These are phyloP conservation scores for Diaporthe citri DNA, from an alignment of 2,329 filamentous ascomycete species.

Conservation along the genomic window DNA sequence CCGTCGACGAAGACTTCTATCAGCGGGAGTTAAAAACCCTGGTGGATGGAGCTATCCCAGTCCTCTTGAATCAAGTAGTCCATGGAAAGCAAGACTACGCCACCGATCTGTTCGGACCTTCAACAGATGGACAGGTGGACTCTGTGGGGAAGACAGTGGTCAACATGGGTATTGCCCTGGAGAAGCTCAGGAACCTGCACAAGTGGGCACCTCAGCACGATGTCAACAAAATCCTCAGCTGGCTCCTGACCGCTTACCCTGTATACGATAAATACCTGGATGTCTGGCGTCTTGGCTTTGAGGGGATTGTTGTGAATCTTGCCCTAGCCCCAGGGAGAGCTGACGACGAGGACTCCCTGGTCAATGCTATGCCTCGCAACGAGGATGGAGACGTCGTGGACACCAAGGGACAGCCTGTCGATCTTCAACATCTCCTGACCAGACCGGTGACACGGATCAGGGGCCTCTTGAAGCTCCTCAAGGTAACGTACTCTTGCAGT, in stretches of 20 bases:
- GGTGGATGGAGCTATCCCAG: conserved; percentile 94
- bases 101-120: conserved; percentile 75
- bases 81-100: conserved; percentile 75
- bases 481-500: conserved; percentile 59
- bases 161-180: conserved; percentile 91
- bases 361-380: conserved; percentile 71
- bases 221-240: conserved; percentile 78
- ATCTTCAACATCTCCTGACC: conserved; percentile 93
- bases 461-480: conserved; percentile 86
- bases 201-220: conserved; percentile 82
- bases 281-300: conserved; percentile 92
- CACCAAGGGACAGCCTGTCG: conserved; percentile 87
- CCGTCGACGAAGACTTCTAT: conserved; percentile 88
- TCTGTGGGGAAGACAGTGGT: conserved; percentile 87
- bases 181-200: conserved; percentile 85
- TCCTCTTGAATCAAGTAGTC: conserved; percentile 87
- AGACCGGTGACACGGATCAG: conserved; percentile 89
- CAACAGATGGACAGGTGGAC: conserved; percentile 65
- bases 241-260: conserved; percentile 83
- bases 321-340: conserved; percentile 71
- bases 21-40: conserved; percentile 91
- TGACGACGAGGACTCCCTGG: conserved; percentile 71
- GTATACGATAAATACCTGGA: conserved; percentile 89
- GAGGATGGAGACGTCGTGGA: conserved; percentile 76
- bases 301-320: conserved; percentile 93